Base-by-base conservation (phyloP, 2,329 filamentous ascomycete genomes). In the Monascus ruber region DNA sequence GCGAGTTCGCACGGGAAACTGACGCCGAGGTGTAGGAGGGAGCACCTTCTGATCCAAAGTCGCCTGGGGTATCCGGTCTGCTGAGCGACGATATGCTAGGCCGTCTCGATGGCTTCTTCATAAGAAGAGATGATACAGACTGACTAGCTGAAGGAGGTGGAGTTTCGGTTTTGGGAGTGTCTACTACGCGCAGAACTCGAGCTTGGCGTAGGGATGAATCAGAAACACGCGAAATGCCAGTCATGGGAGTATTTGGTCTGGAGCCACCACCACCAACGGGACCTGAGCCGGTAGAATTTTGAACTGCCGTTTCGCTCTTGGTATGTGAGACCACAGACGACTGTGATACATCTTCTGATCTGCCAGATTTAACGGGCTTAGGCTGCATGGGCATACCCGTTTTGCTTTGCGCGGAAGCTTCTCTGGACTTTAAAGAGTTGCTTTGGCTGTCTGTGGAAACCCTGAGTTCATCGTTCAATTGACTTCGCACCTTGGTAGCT, bases 51-150 rank as follows among this genome's bases (percentile, higher is more conserved):
- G 74, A 79, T 8, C 74, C 63, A 6, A 72, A 53, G 37, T 79
- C 74, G 39, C 70, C 76, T 8, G 77, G 76, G 1, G 77, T 80
- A 10, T 73, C 74, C 9, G 77, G 74, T n/a, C 65, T 60, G 44
- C 76, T 75, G 36, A 71, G 61, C 1, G 76, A 78, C 5, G 74
- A 72, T 8, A 79, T 58, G 42, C 61, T 67, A 29, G 58, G 57
- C 35, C 52, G 50, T 33, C 60, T 49, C 6, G 59, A 60, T 2
- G 44, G 51, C 51, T 58, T 63, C 26, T 40, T 43, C 26, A 53
- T 51, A 3, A 55, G 48, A 7, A 56, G 39, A 28, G 61, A 56
- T 4, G 56, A 51, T 2, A 56, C 43, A 5, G 60, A 59, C n/a
- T 57, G 54, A 24, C 51, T 52, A 11, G 52, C 53, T 8, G 58